These are phyloP conservation scores for Penicillium pancosmium DNA, from an alignment of 495 filamentous ascomycete species.

Conservation along the genomic window DNA sequence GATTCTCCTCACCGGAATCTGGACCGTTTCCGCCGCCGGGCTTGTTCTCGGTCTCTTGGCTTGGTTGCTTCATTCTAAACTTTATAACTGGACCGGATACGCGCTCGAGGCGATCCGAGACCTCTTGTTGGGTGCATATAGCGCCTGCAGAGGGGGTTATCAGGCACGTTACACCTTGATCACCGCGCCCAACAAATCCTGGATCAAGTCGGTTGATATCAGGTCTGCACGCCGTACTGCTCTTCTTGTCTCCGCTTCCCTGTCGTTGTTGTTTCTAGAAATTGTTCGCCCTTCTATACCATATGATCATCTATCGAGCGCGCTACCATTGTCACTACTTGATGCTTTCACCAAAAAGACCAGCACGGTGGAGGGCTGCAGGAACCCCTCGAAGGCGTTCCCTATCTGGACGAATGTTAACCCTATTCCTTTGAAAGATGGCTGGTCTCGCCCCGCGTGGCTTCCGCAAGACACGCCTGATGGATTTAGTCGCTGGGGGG, in stretches of 20 bases:
- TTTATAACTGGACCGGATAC: conserved; percentile 35
- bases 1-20: conserved; percentile 44
- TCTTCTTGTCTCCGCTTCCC: conserved; percentile 15
- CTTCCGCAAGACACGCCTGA: conserved; percentile 28
- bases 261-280: conserved; percentile 31
- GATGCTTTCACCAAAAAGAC: conserved; percentile 32
- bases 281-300: conserved; percentile 31
- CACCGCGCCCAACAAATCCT: conserved; percentile 22
- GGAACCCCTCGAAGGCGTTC: conserved; percentile 23
- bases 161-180: conserved; percentile 28
- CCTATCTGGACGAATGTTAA: conserved; percentile 24
- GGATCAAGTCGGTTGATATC: conserved; percentile 22
- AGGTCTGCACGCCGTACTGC: conserved; percentile 24
- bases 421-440: conserved; percentile 9
- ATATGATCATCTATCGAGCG: conserved; percentile 37
- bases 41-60: conserved; percentile 36
- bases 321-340: conserved; percentile 34
- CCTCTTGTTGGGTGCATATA: conserved; percentile 4
- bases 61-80: conserved; percentile 31
- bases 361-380: conserved; percentile 25
- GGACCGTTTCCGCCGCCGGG: conserved; percentile 36
- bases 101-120: conserved; percentile 30
- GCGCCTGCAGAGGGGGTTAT: conserved; percentile 8
- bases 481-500: conserved; percentile 35
- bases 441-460: conserved; percentile 31